phyloP scores from a whole-genome alignment of 192 early-diverging fungal species.

The Irineochytrium annulatum region DNA sequence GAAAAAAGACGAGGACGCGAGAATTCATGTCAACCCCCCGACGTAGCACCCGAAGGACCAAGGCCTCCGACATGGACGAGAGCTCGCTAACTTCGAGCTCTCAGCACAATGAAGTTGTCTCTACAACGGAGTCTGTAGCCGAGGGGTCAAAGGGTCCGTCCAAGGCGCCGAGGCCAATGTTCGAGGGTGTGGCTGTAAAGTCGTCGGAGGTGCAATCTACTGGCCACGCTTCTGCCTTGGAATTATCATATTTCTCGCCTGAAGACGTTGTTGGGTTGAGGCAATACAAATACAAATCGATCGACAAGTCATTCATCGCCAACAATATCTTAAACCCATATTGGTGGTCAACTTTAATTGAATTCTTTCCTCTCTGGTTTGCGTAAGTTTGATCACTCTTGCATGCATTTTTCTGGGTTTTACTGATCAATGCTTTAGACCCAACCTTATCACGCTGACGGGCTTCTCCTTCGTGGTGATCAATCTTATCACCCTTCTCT shows the following conservation, averaged over 20 bases:
- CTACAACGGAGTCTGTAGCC: too few relatives aligned
- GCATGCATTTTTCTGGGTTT: conserved; percentile 1
- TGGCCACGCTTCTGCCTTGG: too few relatives aligned
- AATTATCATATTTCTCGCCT: conserved; percentile 16
- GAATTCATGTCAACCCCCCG: too few relatives aligned
- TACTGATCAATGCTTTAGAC: conserved; percentile 35
- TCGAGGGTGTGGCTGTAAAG: too few relatives aligned
- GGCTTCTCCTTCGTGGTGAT: conserved; percentile 76
- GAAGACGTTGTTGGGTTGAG: conserved; percentile 44
- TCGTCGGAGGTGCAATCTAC: too few relatives aligned
- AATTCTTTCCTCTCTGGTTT: conserved; percentile 81
- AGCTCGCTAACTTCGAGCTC: too few relatives aligned
- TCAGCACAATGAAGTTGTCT: too few relatives aligned
- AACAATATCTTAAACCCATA: conserved; percentile 62
- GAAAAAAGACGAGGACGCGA: too few relatives aligned
- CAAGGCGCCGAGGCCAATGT: too few relatives aligned
- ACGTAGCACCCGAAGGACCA: too few relatives aligned
- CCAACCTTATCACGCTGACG: conserved; percentile 86
- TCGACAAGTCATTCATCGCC: conserved; percentile 60
- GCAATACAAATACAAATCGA: conserved; percentile 81
- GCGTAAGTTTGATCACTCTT: conserved; percentile 50
- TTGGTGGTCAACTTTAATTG: conserved; percentile 78
- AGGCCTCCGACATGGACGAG: too few relatives aligned
- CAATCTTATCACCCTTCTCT: conserved; percentile 68
- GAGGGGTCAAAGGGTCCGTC: too few relatives aligned